Evolutionary conservation across 2,329 filamentous ascomycete genomes (phyloP).

Genomic region (Ophiostoma piceae): DNA sequence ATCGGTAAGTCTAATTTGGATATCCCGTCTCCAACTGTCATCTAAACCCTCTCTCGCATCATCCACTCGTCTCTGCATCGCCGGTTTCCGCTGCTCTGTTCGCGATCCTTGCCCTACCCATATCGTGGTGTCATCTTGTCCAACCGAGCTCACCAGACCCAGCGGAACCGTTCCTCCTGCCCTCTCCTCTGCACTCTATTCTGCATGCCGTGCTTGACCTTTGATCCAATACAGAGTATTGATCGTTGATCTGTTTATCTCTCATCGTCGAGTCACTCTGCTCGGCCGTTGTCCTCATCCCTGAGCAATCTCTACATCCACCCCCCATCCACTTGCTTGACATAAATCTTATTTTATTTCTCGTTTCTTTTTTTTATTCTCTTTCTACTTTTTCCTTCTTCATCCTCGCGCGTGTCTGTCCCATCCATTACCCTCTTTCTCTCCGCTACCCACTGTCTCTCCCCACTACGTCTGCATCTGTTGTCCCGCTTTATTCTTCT

Average conservation of each 20-base stretch:
- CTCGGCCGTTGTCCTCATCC: not conserved
- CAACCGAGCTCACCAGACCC: not conserved
- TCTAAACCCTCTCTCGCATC: not conserved
- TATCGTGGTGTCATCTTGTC: not conserved
- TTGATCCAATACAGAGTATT: not conserved
- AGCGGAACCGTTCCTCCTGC: constrained; percentile 3
- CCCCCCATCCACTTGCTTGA: not conserved
- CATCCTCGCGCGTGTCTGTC: not conserved
- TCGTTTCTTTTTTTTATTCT: not conserved
- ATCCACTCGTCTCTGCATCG: not conserved
- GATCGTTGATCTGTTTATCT: not conserved
- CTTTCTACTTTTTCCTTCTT: not conserved
- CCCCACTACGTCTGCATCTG: constrained; percentile 3
- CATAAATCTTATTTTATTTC: not conserved
- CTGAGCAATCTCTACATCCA: constrained; percentile 5
- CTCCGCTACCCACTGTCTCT: not conserved
- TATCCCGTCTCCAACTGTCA: not conserved
- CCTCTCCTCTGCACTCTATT: not conserved
- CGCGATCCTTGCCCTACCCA: not conserved
- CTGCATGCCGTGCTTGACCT: not conserved
- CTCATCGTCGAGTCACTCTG: not conserved
- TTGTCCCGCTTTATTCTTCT: constrained; percentile 8
- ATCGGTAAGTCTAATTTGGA: not conserved
- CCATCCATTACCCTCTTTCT: not conserved
- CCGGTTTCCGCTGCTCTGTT: not conserved